Evolutionary conservation across 1,139 yeast genomes (phyloP), one percentile per base, ranked within the genome.

Genomic region (Sugiyamaella grinbergsii): DNA sequence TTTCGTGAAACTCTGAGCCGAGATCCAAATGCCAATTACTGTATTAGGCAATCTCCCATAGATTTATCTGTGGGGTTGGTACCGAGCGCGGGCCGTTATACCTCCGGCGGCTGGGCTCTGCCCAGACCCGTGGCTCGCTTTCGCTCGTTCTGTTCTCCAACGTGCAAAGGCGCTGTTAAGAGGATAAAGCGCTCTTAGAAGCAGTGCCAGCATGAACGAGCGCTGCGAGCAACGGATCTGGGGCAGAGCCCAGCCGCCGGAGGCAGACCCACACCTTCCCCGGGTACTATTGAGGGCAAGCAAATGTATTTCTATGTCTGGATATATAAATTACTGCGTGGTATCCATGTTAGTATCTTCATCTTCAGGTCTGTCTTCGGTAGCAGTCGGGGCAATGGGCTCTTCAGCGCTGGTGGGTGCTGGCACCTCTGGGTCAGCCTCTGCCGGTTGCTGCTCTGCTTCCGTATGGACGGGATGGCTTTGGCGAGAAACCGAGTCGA

Each of bases 401-500:
- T 20, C 51, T 15, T 37, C 49, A 19, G 52, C 26, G 24, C 37
- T 45, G 7, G 51, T 23, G 28, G 47, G 18, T 7, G 23, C 24
- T 10, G 39, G 4, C 6, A 32, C 6, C 39, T 32, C 22, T 3
- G 31, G 22, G 8, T 19, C 40, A 23, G 47, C 8, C 26, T 41
- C 46, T 13, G 31, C 5, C 24, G 4, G 28, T 10, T 18, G 34
- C 34, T 16, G 46, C 8, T 31, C 47, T n/a, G n/a, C n/a, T 20
- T 42, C 47, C 3, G 29, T 42, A n/a, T 32, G 39, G 22, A 42
- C 24, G 23, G 47, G 33, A 16, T 42, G 45, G 20, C 46, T 54
- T 45, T 60, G 39, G 41, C 64, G 50, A 7, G 82, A 73, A 8
- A 79, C 81, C 3, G 83, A 75, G 60, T 82, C 89, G 57, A 84